A percentile compares a stretch with the other conserved stretches of the same genome.
Conservation (phyloP, 2,329 filamentous ascomycete species). For the Aureobasidium musti region DNA sequence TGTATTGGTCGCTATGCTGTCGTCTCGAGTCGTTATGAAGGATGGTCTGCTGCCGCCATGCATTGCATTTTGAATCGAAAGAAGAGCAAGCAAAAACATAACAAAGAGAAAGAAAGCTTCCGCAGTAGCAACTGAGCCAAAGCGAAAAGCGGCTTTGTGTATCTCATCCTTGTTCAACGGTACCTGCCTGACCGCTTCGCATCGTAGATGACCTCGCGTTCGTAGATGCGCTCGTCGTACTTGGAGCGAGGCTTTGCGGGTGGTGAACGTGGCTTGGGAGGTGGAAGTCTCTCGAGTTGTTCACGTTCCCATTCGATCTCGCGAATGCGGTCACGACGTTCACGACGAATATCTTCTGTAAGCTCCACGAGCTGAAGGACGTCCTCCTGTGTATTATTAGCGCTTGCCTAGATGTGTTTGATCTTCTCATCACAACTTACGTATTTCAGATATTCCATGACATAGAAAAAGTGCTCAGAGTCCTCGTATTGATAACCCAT, state of each 20-base stretch:
- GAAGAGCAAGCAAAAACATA: neutral
- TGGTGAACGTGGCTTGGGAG: conserved; percentile 44
- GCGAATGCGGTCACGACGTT: conserved; percentile 59
- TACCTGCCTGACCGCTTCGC: conserved; percentile 30
- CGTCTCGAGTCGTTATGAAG: conserved; percentile 6
- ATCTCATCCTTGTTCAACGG: neutral
- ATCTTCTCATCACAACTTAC: conserved; percentile 59
- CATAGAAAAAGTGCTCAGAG: conserved; percentile 84
- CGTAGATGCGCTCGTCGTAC: conserved; percentile 66
- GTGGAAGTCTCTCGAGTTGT: conserved; percentile 51
- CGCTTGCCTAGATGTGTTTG: neutral
- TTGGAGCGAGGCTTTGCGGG: conserved; percentile 48
- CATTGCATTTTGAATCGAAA: conserved; percentile 1
- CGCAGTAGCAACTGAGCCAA: neutral
- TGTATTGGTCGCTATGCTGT: conserved; percentile 16
- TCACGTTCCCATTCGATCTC: conserved; percentile 64
- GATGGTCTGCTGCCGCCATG: neutral
- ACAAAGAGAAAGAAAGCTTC: neutral
- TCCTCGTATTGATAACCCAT: conserved; percentile 88
- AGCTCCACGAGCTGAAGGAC: conserved; percentile 80
- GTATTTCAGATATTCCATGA: conserved; percentile 86
- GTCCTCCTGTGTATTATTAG: conserved; percentile 66
- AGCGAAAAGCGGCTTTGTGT: neutral
- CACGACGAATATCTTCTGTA: conserved; percentile 76
- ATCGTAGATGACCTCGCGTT: conserved; percentile 69